Evolutionary conservation across 352 stramenopile genomes (phyloP), one percentile per base, ranked within the genome.

Genomic region (Globisporangium nagaii): DNA sequence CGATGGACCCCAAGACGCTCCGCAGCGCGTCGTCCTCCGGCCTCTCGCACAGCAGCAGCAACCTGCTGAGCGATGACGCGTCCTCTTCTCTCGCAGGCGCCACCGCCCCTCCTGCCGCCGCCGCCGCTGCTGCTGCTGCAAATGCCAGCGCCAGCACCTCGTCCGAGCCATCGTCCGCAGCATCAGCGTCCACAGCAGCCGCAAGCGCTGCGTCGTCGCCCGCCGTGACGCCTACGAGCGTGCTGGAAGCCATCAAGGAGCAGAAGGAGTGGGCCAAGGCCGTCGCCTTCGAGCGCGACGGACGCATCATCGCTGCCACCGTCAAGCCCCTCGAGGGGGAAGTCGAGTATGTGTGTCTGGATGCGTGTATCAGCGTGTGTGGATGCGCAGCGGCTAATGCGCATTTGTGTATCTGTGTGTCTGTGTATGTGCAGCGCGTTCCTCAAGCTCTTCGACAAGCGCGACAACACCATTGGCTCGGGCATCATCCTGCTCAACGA

Each of bases 361-460:
- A 4, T 24, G 45, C 31, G n/a, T 47, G 19, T 45, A 15, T 46
- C 10, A 43, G 28, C 61, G 17, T 41, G 12, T 55, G 32, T 46
- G 34, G 61, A 7, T 34, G 8, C 53, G 40, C 22, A 80, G 77
- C 5, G 35, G 12, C 13, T 0, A 3, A 40, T 13, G 15, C 4
- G 15, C 8, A 13, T 40, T 24, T 45, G 17, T 47, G 19, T 45
- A 15, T 46, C 10, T 46, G 28, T 63, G 17, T 41, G 12, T 53
- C 39, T 55, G 32, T 46, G 34, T 63, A 7, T 34, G 8, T 56
- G 40, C 22, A 80, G 77, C 5, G 64, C 58, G 1, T 68, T 81
- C 32, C 37, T 78, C 8, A 80, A 83, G 52, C 73, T 93, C n/a
- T 88, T 86, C 31, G 70, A 84, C 65, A 88, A 88, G 71, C 82